phyloP scores from a whole-genome alignment of 352 stramenopile species.

The Phytophthora citricola region DNA sequence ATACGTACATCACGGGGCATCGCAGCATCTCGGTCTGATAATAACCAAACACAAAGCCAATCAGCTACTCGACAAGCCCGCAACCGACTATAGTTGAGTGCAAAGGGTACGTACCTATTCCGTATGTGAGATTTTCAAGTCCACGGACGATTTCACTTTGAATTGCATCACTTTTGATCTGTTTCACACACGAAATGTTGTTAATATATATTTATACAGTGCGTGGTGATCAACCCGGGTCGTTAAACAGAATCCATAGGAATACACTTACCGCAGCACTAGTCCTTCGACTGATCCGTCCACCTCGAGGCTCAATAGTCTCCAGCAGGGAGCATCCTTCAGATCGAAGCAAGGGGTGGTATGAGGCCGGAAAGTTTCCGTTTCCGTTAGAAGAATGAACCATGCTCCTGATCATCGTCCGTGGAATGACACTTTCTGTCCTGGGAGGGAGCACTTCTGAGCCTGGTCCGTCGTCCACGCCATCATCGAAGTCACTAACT shows the following conservation, averaged over 20 bases:
- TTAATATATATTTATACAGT: constrained; percentile 9
- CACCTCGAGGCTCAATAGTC: constrained; percentile 48
- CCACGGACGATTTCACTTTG: constrained; percentile 42
- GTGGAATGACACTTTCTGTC: constrained; percentile 32
- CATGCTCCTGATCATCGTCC: constrained; percentile 34
- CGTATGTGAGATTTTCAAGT: constrained; percentile 54
- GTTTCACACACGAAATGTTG: constrained; percentile 1
- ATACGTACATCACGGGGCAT: constrained; percentile 65
- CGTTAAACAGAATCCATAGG: not conserved
- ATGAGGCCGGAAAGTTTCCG: constrained; percentile 37
- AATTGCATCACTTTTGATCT: constrained; percentile 33
- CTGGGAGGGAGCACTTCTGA: constrained; percentile 28
- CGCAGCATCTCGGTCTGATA: constrained; percentile 45
- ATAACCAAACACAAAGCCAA: constrained; percentile 10
- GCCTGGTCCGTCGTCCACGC: constrained; percentile 27
- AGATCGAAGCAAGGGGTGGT: constrained; percentile 47
- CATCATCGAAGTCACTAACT: constrained; percentile 35
- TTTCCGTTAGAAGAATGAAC: constrained; percentile 15
- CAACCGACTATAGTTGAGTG: not conserved
- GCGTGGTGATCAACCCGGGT: not conserved
- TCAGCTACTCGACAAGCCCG: not conserved
- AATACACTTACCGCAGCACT: constrained; percentile 34
- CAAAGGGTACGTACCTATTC: constrained; percentile 41
- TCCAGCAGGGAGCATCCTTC: constrained; percentile 53
- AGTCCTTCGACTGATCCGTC: constrained; percentile 17